Conservation (phyloP, 1,284 basidiomycete genomes). For the Cutaneotrichosporon sp. region DNA sequence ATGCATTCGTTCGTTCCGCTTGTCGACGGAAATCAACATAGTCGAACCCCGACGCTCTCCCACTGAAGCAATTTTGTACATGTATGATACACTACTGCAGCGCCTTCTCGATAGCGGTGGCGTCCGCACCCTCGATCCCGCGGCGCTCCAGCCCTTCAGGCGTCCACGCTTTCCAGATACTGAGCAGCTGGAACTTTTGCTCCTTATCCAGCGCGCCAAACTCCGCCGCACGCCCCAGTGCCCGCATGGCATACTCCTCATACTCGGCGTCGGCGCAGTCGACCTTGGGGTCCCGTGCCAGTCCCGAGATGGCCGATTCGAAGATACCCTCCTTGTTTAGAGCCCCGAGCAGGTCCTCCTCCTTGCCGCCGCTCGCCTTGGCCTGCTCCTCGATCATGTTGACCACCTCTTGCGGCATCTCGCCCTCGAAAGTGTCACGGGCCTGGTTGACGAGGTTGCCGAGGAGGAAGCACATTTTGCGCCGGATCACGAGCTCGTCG, state of each 20-base stretch:
- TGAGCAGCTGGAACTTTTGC: conserved; percentile 38
- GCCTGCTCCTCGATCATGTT: conserved; percentile 29
- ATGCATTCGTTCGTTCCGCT: too few species aligned
- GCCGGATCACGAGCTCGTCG: conserved; percentile 67
- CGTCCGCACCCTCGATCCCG: conserved; percentile 36
- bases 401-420: conserved; percentile 40
- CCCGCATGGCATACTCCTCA: conserved; percentile 71
- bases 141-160: conserved; percentile 27
- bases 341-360: conserved; percentile 28
- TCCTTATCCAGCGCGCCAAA: conserved; percentile 32
- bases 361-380: conserved; percentile 16
- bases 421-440: conserved; percentile 50
- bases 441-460: conserved; percentile 68
- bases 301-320: conserved; percentile 19
- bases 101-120: conserved; percentile 2
- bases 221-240: conserved; percentile 47
- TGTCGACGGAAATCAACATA: too few species aligned
- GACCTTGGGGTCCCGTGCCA: conserved; percentile 59
- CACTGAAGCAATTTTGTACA: too few species aligned
- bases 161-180: conserved; percentile 38
- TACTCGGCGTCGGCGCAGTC: conserved; percentile 71
- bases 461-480: conserved; percentile 81
- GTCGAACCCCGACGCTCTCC: too few species aligned
- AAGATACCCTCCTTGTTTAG: conserved; percentile 22
- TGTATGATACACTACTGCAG: neutral